Conservation (phyloP, 2,329 filamentous ascomycete genomes). For the Tolypocladium album region DNA sequence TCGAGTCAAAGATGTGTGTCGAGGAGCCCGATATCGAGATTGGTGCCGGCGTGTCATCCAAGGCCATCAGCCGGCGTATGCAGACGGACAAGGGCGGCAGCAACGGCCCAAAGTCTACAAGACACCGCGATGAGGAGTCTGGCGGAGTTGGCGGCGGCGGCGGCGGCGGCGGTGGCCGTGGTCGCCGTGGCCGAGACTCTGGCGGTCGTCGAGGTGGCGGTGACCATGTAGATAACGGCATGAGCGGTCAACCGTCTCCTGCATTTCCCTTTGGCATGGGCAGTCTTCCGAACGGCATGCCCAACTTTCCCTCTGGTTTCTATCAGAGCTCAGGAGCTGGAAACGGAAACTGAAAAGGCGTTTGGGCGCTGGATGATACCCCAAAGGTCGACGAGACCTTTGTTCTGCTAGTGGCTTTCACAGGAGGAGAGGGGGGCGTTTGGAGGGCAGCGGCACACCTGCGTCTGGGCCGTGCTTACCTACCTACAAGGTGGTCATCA, state of each 20-base stretch:
- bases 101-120: constrained; percentile 54
- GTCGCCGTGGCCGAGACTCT: constrained; percentile 19
- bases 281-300: constrained; percentile 30
- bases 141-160: constrained; percentile 4
- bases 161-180: not conserved
- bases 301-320: constrained; percentile 28
- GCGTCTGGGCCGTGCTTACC: not conserved
- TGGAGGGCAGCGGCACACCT: not conserved
- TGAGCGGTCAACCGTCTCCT: constrained; percentile 9
- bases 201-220: constrained; percentile 5
- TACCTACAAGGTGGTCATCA: not conserved
- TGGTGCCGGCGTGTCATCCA: constrained; percentile 91
- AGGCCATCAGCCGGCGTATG: constrained; percentile 64
- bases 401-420: not conserved
- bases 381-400: not conserved
- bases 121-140: constrained; percentile 28
- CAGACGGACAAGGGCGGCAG: constrained; percentile 56
- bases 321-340: constrained; percentile 17
- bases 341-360: constrained; percentile 2
- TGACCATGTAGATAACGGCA: constrained; percentile 9
- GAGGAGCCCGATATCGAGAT: constrained; percentile 99
- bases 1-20: constrained; percentile 76
- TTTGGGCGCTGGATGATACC: constrained; percentile 1
- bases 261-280: constrained; percentile 29
- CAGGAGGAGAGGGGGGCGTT: not conserved